Conservation (phyloP, 352 stramenopile species). For the Elongisporangium senticosum region DNA sequence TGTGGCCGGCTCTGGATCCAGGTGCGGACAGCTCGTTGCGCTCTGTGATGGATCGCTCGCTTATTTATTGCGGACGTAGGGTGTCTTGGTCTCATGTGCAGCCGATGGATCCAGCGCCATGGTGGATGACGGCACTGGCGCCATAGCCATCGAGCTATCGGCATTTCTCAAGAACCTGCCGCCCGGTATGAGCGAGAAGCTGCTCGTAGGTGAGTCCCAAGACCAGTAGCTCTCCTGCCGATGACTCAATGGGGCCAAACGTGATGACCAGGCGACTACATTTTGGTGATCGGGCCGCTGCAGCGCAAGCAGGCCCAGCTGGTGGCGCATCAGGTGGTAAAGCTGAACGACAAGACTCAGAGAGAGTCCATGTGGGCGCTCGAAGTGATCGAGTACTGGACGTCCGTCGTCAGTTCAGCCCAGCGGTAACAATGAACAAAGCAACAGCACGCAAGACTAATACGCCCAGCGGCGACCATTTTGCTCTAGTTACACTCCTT, state of each 20-base stretch:
- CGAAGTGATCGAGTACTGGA: constrained; percentile 74
- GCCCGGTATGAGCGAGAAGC: constrained; percentile 29
- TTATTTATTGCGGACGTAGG: constrained; percentile 16
- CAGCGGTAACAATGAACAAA: not conserved
- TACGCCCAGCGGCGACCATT: not conserved
- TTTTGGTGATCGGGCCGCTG: constrained; percentile 77
- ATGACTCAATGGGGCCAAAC: not conserved
- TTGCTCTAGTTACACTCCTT: constrained; percentile 2
- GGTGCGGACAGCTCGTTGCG: constrained; percentile 12
- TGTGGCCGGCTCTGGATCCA: constrained; percentile 77
- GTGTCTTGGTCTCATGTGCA: constrained; percentile 40
- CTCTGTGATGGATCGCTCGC: not conserved
- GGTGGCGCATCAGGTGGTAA: constrained; percentile 58
- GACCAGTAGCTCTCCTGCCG: not conserved
- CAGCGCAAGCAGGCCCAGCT: constrained; percentile 30
- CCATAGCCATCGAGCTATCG: constrained; percentile 52
- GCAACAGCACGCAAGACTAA: not conserved
- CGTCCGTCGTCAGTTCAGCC: constrained; percentile 19
- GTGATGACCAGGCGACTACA: constrained; percentile 41
- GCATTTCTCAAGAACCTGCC: constrained; percentile 62
- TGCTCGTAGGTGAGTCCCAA: constrained; percentile 24
- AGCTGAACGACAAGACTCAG: constrained; percentile 44
- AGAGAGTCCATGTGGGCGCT: constrained; percentile 65
- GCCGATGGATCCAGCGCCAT: constrained; percentile 30
- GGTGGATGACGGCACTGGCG: constrained; percentile 73